phyloP scores from a whole-genome alignment of 305 asterid genomes.

The Fraxinus ornus region DNA sequence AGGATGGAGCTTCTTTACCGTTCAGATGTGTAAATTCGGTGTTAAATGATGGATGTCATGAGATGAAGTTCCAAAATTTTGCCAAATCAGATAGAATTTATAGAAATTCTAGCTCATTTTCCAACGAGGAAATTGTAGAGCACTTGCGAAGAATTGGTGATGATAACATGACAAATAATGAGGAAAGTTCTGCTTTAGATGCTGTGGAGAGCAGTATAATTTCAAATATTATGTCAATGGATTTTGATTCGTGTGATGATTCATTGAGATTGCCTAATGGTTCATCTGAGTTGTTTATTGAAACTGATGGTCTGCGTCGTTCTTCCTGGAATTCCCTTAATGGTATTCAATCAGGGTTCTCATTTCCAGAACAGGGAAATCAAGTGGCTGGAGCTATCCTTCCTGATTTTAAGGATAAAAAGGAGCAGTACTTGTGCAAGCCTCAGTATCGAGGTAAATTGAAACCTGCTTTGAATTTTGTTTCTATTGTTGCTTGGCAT shows the following conservation, averaged over 20 bases:
- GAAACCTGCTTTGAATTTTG: neutral
- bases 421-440: constrained; percentile 57
- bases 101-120: constrained; percentile 76
- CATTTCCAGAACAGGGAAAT: constrained; percentile 47
- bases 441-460: constrained; percentile 68
- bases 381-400: constrained; percentile 52
- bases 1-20: constrained; percentile 60
- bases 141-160: constrained; percentile 82
- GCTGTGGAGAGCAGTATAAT: constrained; percentile 72
- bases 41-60: constrained; percentile 59
- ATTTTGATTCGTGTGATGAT: constrained; percentile 72
- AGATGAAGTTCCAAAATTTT: constrained; percentile 71
- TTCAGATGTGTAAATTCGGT: constrained; percentile 56
- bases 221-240: constrained; percentile 80
- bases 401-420: constrained; percentile 49
- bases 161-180: constrained; percentile 46
- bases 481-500: neutral
- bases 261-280: constrained; percentile 49
- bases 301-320: constrained; percentile 51
- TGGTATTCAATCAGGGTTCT: constrained; percentile 58
- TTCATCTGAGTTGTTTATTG: constrained; percentile 51
- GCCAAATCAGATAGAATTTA: constrained; percentile 82
- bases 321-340: constrained; percentile 74
- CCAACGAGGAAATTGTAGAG: constrained; percentile 94
- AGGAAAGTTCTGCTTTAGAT: constrained; percentile 50